Evolutionary conservation across 306 rosid genomes (phyloP).

Genomic region (Mucuna pruriens): DNA sequence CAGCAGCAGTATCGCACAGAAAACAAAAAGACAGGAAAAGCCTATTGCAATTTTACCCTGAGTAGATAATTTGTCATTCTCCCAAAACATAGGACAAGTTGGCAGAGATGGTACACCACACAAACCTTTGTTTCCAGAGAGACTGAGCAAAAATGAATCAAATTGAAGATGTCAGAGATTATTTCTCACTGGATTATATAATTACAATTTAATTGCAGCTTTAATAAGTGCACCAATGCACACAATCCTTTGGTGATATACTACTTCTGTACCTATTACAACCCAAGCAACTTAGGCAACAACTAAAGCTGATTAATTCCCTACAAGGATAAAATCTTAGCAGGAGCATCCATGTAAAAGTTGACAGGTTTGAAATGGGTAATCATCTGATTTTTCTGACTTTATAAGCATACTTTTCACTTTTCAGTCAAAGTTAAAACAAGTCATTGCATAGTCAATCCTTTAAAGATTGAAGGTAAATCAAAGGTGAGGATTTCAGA

Average conservation of each 20-base stretch:
- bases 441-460: slow-evolving; percentile 7
- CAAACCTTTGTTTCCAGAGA: slow-evolving; percentile 79
- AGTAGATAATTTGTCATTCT: slow-evolving; percentile 72
- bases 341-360: background rate
- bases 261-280: background rate
- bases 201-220: slow-evolving; percentile 22
- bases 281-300: slow-evolving; percentile 12
- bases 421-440: background rate
- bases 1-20: slow-evolving; percentile 62
- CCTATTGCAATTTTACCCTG: slow-evolving; percentile 82
- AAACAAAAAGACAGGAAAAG: slow-evolving; percentile 59
- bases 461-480: background rate
- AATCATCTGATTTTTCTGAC: slow-evolving; percentile 23
- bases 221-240: background rate
- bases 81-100: slow-evolving; percentile 84
- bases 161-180: slow-evolving; percentile 14
- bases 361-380: slow-evolving; percentile 23
- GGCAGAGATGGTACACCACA: slow-evolving; percentile 87
- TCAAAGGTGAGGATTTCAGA: slow-evolving; percentile 1
- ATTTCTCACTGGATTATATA: background rate
- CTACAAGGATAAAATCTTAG: background rate
- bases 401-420: background rate
- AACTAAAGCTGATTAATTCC: slow-evolving; percentile 24
- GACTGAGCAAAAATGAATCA: slow-evolving; percentile 53
- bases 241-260: slow-evolving; percentile 7